phyloP scores from a whole-genome alignment of 768 basidiomycete species.

The Leucosporidium yakuticum region DNA sequence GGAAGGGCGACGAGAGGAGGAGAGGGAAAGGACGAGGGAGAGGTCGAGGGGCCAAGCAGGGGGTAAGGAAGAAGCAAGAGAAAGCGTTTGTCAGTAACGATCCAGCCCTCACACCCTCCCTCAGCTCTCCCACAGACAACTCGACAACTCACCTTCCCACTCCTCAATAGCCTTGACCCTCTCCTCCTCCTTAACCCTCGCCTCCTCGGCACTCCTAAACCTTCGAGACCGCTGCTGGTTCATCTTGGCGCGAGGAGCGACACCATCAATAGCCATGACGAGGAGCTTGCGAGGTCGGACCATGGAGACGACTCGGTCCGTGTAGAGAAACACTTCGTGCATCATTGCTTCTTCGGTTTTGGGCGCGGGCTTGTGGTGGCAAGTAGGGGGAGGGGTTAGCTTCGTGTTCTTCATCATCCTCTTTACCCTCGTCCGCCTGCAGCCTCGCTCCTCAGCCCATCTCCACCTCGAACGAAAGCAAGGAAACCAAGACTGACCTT shows the following conservation, averaged over 20 bases:
- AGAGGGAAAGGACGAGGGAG: too few species aligned
- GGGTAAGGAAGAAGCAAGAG: too few species aligned
- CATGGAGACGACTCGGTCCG: slow-evolving; percentile 96
- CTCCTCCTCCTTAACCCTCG: slow-evolving; percentile 85
- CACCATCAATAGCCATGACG: slow-evolving; percentile 88
- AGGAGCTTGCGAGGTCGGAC: slow-evolving; percentile 85
- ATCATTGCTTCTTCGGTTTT: slow-evolving; percentile 99
- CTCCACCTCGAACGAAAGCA: background rate
- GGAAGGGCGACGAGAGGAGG: too few species aligned
- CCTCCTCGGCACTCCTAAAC: slow-evolving; percentile 90
- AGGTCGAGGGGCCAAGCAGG: too few species aligned
- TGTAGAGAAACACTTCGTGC: slow-evolving; percentile 93
- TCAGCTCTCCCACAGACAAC: background rate
- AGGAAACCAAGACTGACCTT: slow-evolving; percentile 54
- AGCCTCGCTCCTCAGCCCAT: background rate
- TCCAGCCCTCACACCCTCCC: background rate
- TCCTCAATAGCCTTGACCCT: slow-evolving; percentile 76
- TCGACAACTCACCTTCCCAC: slow-evolving; percentile 49
- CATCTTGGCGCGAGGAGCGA: slow-evolving; percentile 70
- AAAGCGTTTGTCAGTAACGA: too few species aligned
- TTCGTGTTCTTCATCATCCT: background rate
- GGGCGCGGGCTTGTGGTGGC: slow-evolving; percentile 65
- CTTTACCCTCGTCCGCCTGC: too few species aligned
- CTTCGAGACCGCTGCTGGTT: slow-evolving; percentile 97
- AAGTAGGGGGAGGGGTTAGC: background rate